Evolutionary conservation across 139 green algal genomes (phyloP).

Genomic region (Asterochloris sp.): DNA sequence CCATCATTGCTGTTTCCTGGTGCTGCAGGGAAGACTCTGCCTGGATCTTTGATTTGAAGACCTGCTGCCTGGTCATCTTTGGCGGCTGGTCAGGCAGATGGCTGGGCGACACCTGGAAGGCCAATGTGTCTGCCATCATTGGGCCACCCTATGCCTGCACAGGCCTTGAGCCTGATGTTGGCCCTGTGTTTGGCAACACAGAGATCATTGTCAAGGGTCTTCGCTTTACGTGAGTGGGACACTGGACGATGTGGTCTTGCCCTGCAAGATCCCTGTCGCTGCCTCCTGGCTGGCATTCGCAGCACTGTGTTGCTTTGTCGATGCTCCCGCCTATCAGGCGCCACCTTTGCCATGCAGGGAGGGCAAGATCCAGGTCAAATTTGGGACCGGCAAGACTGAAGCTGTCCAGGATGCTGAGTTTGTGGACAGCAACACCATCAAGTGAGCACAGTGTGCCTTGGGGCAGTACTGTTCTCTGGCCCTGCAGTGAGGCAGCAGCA

Average conservation of each 20-base stretch:
- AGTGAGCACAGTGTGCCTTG: background rate
- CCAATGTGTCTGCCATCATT: slow-evolving; percentile 82
- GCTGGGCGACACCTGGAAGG: slow-evolving; percentile 77
- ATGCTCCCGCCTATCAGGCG: background rate
- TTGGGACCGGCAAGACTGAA: slow-evolving; percentile 65
- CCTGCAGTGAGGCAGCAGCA: too few relatives aligned
- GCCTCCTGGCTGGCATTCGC: background rate
- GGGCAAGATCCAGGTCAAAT: slow-evolving; percentile 73
- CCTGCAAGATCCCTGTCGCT: background rate
- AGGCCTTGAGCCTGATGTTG: slow-evolving; percentile 57
- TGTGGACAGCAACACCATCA: slow-evolving; percentile 61
- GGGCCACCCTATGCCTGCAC: slow-evolving; percentile 87
- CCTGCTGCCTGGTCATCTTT: slow-evolving; percentile 76
- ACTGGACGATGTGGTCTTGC: background rate
- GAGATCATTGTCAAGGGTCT: slow-evolving; percentile 76
- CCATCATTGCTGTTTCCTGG: background rate
- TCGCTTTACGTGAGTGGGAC: slow-evolving; percentile 50
- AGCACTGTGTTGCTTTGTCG: background rate
- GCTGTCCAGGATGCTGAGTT: slow-evolving; percentile 61
- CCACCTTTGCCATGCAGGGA: slow-evolving; percentile 19
- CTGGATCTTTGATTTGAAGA: slow-evolving; percentile 76
- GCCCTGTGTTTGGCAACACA: slow-evolving; percentile 79
- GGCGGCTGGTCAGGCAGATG: slow-evolving; percentile 84
- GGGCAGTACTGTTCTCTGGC: background rate
- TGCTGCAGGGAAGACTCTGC: slow-evolving; percentile 69